A percentile compares a stretch with the other conserved stretches of the same genome.
Evolutionary conservation across 2,329 filamentous ascomycete genomes (phyloP).

Genomic region (Paraconiothyrium sp.): DNA sequence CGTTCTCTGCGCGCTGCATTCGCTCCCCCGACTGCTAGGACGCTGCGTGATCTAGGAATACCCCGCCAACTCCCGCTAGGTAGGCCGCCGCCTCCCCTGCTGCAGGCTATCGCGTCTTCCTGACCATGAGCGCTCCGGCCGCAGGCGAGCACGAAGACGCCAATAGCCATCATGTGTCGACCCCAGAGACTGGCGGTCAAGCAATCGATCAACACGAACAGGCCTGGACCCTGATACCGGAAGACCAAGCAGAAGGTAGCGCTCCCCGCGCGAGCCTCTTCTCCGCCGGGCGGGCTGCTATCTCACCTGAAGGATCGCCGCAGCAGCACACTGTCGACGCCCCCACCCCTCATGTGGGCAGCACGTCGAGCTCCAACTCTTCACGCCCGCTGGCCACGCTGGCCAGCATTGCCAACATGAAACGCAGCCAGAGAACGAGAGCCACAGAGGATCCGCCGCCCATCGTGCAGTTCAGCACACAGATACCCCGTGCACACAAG

Average conservation of each 20-base stretch:
- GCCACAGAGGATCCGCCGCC: constrained; percentile 37
- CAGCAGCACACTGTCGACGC: constrained; percentile 18
- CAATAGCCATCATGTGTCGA: constrained; percentile 16
- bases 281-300: constrained; percentile 33
- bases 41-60: not conserved
- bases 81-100: constrained; percentile 13
- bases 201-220: constrained; percentile 10
- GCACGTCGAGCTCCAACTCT: constrained; percentile 31
- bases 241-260: constrained; percentile 20
- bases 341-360: constrained; percentile 23
- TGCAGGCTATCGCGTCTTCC: not conserved
- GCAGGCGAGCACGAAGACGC: constrained; percentile 20
- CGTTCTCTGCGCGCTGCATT: constrained; percentile 7
- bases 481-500: constrained; percentile 57
- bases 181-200: constrained; percentile 5
- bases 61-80: constrained; percentile 8
- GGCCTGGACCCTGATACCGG: constrained; percentile 21
- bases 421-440: constrained; percentile 40
- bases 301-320: constrained; percentile 26
- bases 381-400: constrained; percentile 43
- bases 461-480: constrained; percentile 42
- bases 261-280: constrained; percentile 40
- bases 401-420: constrained; percentile 34
- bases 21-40: constrained; percentile 2
- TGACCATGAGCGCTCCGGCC: constrained; percentile 23